A percentile compares a stretch with the other conserved stretches of the same genome.
Evolutionary conservation across 225 moss, liverwort and hornwort genomes (phyloP).

Genomic region (Straminergon stramineum): DNA sequence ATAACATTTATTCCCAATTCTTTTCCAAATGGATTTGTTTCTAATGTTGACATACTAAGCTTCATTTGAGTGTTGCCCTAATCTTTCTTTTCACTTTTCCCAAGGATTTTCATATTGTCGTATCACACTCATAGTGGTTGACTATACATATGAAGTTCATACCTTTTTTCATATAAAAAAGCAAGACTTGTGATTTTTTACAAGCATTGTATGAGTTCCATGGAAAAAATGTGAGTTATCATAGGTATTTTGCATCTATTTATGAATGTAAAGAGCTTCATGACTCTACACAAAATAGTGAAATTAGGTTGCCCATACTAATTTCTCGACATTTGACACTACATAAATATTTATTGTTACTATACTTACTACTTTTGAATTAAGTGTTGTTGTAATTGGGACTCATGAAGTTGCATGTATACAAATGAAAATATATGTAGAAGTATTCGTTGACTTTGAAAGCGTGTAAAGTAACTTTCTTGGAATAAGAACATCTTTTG

Average conservation of each 20-base stretch:
- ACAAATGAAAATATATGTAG: not conserved
- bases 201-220: not conserved
- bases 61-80: accelerated
- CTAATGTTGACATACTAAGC: accelerated
- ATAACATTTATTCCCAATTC: not conserved
- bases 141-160: not conserved
- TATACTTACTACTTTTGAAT: not conserved
- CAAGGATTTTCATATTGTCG: accelerated
- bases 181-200: not conserved
- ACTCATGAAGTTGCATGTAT: not conserved
- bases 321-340: not conserved
- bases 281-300: not conserved
- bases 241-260: not conserved
- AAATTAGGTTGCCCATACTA: not conserved
- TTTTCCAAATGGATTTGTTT: not conserved
- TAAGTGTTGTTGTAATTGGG: not conserved
- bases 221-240: not conserved
- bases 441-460: not conserved
- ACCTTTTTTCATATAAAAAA: not conserved
- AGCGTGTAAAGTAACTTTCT: not conserved
- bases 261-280: not conserved
- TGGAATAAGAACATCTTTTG: not conserved
- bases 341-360: not conserved
- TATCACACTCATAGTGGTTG: accelerated
- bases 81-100: not conserved